Evolutionary conservation across 345 rosid genomes (phyloP), one percentile per base, ranked within the genome.

Genomic region (Syzygium jambos): DNA sequence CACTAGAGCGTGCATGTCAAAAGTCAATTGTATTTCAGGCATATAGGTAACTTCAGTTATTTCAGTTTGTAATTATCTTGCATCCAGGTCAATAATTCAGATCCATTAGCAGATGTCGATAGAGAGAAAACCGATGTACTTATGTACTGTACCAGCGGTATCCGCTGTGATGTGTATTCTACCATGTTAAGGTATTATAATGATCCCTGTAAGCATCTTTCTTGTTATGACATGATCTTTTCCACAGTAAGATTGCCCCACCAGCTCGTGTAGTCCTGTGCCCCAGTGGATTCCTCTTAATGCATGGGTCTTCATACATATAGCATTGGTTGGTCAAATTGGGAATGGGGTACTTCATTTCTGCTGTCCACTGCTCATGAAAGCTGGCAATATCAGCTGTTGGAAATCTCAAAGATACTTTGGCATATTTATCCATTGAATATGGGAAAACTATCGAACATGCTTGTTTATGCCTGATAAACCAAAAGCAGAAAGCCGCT

Each of bases 111-210:
- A 85, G 89, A 93, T 85, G 94, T 92, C 87, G 93, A 97, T 88
- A 95, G 94, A 92, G 95, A 94, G 46, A 93, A 93, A 53, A 93
- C 96, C 86, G 92, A 95, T 87, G 88, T 97, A 85, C 89, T 96
- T 87, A 97, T 97, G 98, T 97, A 97, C 83, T 96, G 99, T 86
- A 97, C 99, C 4, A 98, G 99, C 27, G 99, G 99, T 80, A 96
- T 96, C 61, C 98, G 98, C n/a, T 96, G 99, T 51, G 98, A 97
- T 87, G 98, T 97, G 88, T 97, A 95, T 90, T 97, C 99, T 86
- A 92, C 97, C 52, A 93, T 97, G 85, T 91, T 97, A 84, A 96
- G 98, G 99, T 97, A 92, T 49, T 49, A 16, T 23, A 84, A 29
- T 52, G 61, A 53, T 73, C 49, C 54, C 15, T 0, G 2, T 54